Base-by-base conservation (phyloP, 2,329 filamentous ascomycete genomes). In the Biscogniauxia marginata region DNA sequence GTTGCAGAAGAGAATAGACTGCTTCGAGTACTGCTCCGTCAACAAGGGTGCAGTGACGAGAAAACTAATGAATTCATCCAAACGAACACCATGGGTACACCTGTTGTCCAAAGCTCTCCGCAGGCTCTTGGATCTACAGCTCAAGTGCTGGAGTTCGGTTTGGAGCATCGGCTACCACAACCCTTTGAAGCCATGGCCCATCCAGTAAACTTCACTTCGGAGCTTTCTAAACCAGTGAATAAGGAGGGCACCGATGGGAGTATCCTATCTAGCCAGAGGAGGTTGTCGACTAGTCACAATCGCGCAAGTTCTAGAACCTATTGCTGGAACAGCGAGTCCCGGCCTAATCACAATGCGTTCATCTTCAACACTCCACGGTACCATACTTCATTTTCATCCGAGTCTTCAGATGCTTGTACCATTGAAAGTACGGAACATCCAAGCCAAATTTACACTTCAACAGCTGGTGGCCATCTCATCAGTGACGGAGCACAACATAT, bases 1-100 rank as follows among this genome's bases (percentile, higher is more conserved):
- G 89, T 91, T 2, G 80, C 84, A 4, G 84, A 87, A 16, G 88
- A 93, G 71, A 92, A 92, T 70, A 79, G 75, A 56, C 81, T 81
- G 52, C 76, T 92, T 54, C 79, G 87, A 20, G 74, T 74, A 16
- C 75, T 91, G 18, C 77, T 91, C 30, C 75, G 77, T 51, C 73
- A 79, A 46, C 75, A 82, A 62, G 87, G 87, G 3, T 73, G 89
- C 20, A 70, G 74, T 45, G 82, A 87, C 57, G 74, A 78, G 18
- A 50, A 46, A 13, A 63, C 68, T 5, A 50, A 53, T 7, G 49
- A 21, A 11, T 65, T 55, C 24, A 57, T 66, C 20, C 54, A 43
- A 50, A 53, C 30, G n/a, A 39, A n/a, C 30, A 39, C 13, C n/a
- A 39, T 39, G 9, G 3, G 5, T 16, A 47, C 22, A 54, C 54